Conservation (phyloP, 768 basidiomycete genomes). For the Mycena capillaripes region DNA sequence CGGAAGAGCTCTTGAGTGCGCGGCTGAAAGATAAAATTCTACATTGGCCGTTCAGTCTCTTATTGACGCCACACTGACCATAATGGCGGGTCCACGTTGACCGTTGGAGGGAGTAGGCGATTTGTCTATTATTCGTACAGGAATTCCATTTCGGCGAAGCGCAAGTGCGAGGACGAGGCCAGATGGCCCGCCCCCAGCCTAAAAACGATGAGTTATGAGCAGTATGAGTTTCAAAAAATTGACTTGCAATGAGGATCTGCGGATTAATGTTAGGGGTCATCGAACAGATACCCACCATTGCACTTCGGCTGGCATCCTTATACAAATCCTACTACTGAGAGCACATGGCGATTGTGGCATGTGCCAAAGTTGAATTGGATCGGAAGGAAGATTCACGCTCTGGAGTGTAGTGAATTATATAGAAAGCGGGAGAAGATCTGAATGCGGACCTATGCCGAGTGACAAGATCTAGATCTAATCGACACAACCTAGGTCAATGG, state of each 20-base stretch:
- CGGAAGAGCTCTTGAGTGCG: conserved; percentile 43
- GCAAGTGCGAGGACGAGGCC: conserved; percentile 32
- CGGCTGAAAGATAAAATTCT: conserved; percentile 27
- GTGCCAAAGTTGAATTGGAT: too few relatives aligned
- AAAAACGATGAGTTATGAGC: background rate
- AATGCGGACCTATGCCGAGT: too few relatives aligned
- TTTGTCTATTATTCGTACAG: conserved; percentile 56
- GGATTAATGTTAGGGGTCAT: background rate
- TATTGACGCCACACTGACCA: conserved; percentile 4
- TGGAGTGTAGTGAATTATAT: too few relatives aligned
- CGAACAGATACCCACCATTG: too few relatives aligned
- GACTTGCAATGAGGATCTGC: background rate
- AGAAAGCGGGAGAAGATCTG: too few relatives aligned
- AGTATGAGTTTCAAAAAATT: too few relatives aligned
- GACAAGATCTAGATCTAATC: too few relatives aligned
- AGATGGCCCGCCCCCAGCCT: conserved; percentile 29
- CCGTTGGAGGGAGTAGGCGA: conserved; percentile 30
- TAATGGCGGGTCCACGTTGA: conserved; percentile 36
- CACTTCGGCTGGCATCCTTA: too few relatives aligned
- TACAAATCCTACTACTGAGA: too few relatives aligned
- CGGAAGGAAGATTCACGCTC: too few relatives aligned
- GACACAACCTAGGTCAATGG: too few relatives aligned
- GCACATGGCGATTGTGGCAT: too few relatives aligned
- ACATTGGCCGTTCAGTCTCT: background rate
- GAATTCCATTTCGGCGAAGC: conserved; percentile 44